Base-by-base conservation (phyloP, 2,329 filamentous ascomycete genomes). In the Alternaria consortialis region DNA sequence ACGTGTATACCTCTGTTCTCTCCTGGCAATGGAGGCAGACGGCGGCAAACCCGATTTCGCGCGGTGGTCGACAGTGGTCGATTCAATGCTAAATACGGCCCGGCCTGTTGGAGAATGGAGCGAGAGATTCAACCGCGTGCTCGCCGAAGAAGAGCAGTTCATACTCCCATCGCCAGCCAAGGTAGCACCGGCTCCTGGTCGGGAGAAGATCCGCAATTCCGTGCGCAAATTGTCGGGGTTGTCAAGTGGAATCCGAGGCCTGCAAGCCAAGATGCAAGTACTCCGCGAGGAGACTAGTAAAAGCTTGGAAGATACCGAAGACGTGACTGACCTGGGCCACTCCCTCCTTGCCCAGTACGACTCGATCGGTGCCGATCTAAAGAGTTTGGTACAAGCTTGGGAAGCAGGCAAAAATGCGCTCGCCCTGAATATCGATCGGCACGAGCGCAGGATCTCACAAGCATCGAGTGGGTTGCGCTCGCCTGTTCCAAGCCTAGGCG, bases 231-330 rank as follows among this genome's bases (percentile, higher is more conserved):
- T 99, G 42, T 93, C 92, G 73, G 91, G 91, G 1, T 84, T 99
- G 34, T 97, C 93, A 0, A 92, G 93, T 56, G 94, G 93, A 15
- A 97, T 98, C 63, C 90, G 94, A 29, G 92, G 92, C 11, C 84
- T 99, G 50, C 94, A 98, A 79, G 95, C 95, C 36, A 99, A 98
- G 79, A 88, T 99, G 82, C 93, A 96, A 62, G 84, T 99, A 7
- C 82, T 98, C 56, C 89, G 93, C 51, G 95, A 99, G 77, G 93
- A 97, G 77, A 96, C 93, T 0, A 92, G 92, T 73, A 87, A 87
- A 62, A 88, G 88, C 43, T 80, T 97, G 29, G 91, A 97, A 71
- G 88, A 90, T 69, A 88, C 91, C 1, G 81, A 83, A 37, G 87
- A 92, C 63, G 77, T 84, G 5, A 87, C 88, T 4, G 91, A 97